Evolutionary conservation across 345 rosid genomes (phyloP), one percentile per base, ranked within the genome.

Genomic region (Sisymbrium altissimum): DNA sequence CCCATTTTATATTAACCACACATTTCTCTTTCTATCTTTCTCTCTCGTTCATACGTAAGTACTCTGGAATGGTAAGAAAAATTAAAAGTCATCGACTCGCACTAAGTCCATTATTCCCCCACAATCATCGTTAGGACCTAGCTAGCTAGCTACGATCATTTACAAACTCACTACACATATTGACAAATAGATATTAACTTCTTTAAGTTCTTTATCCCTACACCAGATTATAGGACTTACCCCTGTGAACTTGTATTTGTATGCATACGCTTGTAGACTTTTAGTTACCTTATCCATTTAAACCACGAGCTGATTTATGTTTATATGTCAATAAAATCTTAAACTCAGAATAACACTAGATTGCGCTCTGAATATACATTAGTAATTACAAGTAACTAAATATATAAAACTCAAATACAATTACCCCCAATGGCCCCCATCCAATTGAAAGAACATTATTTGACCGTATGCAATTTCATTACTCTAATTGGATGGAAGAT

Each of bases 1-100:
- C 71, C 77, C 77, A 65, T 73, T 72, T 36, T 50, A 40, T 40
- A 72, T 15, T 39, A 72, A 72, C 69, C 76, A 72, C 75, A 36
- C 60, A 49, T 23, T 38, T 44, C 52, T 43, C 53, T 62, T 33
- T 27, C 21, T 41, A 45, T 38, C 41, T 56, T 7, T 56, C 40
- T 46, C 72, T 70, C 35, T 30, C 25, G 25, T 49, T 59, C 59
- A 60, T 58, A 60, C 59, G 50, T 49, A 60, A 30, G 49, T 52
- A 35, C 36, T 25, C 7, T 17, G 13, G 18, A 48, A 33, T 70
- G 17, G 46, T 72, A 50, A 39, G 33, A 50, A 27, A 57, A 66
- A 57, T 27, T 5, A 17, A 46, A 32, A 36, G 61, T 74, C 72
- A 66, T 73, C 27, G 49, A 43, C 65, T 55, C 48, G 43, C 39